phyloP scores from a whole-genome alignment of 2,329 filamentous ascomycete genomes.

The Hypoxylon sp. region DNA sequence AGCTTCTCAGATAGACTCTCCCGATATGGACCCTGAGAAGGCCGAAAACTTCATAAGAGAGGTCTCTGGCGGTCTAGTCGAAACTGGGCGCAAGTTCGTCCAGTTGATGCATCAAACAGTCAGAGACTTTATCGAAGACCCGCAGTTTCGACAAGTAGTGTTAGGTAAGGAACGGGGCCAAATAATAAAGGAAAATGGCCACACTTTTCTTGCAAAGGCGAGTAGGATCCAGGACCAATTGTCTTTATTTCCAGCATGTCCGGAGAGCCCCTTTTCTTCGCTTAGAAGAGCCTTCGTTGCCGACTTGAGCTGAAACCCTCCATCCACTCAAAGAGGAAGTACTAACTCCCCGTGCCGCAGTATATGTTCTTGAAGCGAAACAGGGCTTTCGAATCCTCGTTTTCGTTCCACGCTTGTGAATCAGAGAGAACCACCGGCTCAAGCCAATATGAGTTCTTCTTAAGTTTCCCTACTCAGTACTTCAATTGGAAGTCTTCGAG shows the following conservation, averaged over 20 bases:
- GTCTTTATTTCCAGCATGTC: no score
- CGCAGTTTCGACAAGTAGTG: not conserved
- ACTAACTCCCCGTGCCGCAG: not conserved
- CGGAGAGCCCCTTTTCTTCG: no score
- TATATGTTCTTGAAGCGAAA: not conserved
- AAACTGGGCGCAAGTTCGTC: not conserved
- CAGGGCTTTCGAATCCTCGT: not conserved
- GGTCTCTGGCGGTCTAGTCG: not conserved
- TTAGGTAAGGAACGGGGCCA: not conserved
- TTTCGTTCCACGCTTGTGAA: not conserved
- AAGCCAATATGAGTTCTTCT: constrained; percentile 1
- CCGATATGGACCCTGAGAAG: not conserved
- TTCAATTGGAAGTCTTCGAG: not conserved
- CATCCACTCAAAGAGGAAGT: not conserved
- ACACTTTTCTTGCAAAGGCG: constrained; percentile 1
- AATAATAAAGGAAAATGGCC: not conserved
- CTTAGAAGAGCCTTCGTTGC: no score
- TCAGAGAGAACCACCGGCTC: constrained; percentile 1
- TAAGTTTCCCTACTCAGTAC: not conserved
- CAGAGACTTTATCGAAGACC: not conserved
- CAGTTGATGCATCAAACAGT: constrained; percentile 1
- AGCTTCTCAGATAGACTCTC: not conserved
- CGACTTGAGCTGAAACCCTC: no score
- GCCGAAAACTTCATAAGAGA: not conserved
- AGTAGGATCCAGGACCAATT: not conserved